Evolutionary conservation across 2,329 filamentous ascomycete genomes (phyloP).

Genomic region (Phaeosphaeriaceae sp.): DNA sequence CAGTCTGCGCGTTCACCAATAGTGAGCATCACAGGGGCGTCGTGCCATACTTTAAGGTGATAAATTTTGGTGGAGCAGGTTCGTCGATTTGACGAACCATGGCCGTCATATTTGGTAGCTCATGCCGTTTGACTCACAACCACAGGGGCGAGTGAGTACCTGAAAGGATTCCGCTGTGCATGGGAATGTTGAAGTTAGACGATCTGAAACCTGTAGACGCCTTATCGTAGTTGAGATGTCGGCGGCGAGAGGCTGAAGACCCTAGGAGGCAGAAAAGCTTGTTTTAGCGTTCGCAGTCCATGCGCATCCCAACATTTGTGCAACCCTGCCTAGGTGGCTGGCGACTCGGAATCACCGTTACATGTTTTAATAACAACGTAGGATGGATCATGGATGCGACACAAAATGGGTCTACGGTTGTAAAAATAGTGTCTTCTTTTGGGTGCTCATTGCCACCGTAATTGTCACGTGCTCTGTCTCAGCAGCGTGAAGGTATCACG

Average conservation of each 20-base stretch:
- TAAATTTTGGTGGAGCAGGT: constrained; percentile 19
- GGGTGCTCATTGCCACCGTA: no score
- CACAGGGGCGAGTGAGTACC: background rate
- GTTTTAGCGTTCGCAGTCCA: constrained; percentile 18
- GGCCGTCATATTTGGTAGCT: constrained; percentile 6
- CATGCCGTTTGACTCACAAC: constrained; percentile 4
- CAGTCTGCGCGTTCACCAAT: constrained; percentile 37
- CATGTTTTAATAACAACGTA: constrained; percentile 13
- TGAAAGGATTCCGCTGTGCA: background rate
- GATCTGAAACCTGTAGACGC: constrained; percentile 14
- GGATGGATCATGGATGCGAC: background rate
- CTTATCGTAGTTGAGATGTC: constrained; percentile 23
- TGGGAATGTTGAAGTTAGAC: constrained; percentile 9
- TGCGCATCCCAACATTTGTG: constrained; percentile 32
- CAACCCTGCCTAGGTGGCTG: constrained; percentile 5
- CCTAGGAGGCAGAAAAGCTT: constrained; percentile 31
- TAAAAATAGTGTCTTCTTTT: no score
- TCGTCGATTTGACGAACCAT: constrained; percentile 17
- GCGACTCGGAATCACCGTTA: constrained; percentile 24
- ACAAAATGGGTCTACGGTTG: background rate
- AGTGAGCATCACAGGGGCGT: constrained; percentile 22
- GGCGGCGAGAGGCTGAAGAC: constrained; percentile 36
- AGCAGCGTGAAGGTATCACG: background rate
- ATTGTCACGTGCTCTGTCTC: background rate
- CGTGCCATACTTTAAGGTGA: constrained; percentile 23